phyloP scores from a whole-genome alignment of 495 filamentous ascomycete genomes.

The Aspergillus baeticus region DNA sequence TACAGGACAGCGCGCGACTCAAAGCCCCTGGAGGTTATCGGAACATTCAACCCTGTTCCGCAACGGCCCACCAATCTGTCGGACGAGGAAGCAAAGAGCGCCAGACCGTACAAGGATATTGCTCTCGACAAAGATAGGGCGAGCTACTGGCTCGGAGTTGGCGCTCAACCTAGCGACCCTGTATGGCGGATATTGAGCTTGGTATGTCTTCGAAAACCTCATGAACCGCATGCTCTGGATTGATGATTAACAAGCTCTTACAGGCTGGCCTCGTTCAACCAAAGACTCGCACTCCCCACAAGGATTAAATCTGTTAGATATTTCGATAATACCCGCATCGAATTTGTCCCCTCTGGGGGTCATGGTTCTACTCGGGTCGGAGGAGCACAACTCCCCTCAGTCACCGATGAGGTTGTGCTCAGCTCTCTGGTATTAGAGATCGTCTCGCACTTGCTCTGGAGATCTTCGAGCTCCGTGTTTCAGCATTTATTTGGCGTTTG shows the following conservation, averaged over 20 bases:
- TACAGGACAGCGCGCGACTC: conserved; percentile 68
- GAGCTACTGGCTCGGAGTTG: conserved; percentile 95
- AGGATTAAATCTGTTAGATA: conserved; percentile 2
- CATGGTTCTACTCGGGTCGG: neutral
- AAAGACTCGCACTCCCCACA: neutral
- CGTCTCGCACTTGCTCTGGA: neutral
- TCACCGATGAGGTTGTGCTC: neutral
- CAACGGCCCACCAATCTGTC: conserved; percentile 59
- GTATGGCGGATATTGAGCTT: conserved; percentile 82
- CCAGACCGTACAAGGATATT: conserved; percentile 79
- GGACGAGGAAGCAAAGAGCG: conserved; percentile 53
- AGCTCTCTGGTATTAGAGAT: neutral
- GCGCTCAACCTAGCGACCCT: conserved; percentile 87
- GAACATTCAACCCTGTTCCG: conserved; percentile 92
- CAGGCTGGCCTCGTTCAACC: conserved; percentile 17
- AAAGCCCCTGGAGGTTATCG: conserved; percentile 89
- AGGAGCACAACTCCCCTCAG: neutral
- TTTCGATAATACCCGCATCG: neutral
- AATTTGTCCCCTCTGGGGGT: neutral
- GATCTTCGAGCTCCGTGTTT: conserved; percentile 10
- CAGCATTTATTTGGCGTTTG: conserved; percentile 40
- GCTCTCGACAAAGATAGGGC: conserved; percentile 77
- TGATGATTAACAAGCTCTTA: neutral
- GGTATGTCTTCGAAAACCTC: conserved; percentile 53
- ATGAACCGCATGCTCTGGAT: neutral